These are phyloP conservation scores for Fusarium sp. DNA, from an alignment of 2,329 filamentous ascomycete genomes.

Conservation along the genomic window DNA sequence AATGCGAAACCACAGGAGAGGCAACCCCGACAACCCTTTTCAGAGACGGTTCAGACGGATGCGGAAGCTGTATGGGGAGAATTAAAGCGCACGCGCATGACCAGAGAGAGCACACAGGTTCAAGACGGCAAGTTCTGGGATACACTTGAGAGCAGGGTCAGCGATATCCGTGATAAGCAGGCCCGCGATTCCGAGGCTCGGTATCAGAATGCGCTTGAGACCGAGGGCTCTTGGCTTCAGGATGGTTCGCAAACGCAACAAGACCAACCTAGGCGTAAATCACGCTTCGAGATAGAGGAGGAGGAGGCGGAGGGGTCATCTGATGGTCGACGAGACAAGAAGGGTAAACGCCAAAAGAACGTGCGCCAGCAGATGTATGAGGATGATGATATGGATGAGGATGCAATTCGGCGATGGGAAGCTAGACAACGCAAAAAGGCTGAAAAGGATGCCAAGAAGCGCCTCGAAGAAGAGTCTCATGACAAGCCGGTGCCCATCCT, in stretches of 20 bases:
- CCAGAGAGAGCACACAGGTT: neutral
- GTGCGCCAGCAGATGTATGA: slow-evolving; percentile 35
- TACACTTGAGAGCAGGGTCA: slow-evolving; percentile 39
- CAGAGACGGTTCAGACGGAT: neutral
- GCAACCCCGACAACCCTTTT: neutral
- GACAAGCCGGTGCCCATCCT: slow-evolving; percentile 67
- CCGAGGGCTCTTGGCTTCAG: slow-evolving; percentile 1
- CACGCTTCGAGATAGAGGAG: slow-evolving; percentile 46
- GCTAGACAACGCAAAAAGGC: slow-evolving; percentile 53
- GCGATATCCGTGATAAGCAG: slow-evolving; percentile 26
- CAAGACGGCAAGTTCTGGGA: slow-evolving; percentile 37
- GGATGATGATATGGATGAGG: slow-evolving; percentile 54
- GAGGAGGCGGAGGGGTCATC: slow-evolving; percentile 35
- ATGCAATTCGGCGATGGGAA: slow-evolving; percentile 49
- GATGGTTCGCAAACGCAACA: slow-evolving; percentile 11
- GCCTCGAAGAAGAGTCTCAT: slow-evolving; percentile 52
- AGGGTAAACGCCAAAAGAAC: slow-evolving; percentile 42
- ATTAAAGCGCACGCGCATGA: slow-evolving; percentile 32
- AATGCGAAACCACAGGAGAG: neutral
- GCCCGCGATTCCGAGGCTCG: neutral
- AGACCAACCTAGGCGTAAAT: slow-evolving; percentile 41
- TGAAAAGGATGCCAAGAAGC: slow-evolving; percentile 53
- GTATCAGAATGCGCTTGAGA: slow-evolving; percentile 2
- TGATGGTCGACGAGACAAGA: slow-evolving; percentile 35
- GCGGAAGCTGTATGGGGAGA: slow-evolving; percentile 39